Conservation (phyloP, 176 grass and related monocot genomes). For the Bolboschoenus planiculmis region DNA sequence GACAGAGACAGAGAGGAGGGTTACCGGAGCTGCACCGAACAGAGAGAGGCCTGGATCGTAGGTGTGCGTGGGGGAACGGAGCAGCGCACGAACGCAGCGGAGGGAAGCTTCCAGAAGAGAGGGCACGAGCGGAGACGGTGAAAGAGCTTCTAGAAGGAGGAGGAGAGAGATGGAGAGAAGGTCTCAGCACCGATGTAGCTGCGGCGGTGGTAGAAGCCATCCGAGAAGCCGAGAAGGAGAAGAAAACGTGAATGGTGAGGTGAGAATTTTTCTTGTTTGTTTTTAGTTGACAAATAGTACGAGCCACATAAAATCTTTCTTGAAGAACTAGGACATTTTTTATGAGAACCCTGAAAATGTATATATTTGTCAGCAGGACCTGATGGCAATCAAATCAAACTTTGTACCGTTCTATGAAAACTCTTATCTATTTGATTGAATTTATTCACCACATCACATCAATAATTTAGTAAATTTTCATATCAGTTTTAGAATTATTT, state of each 20-base stretch:
- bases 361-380: no score
- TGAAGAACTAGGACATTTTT: no score
- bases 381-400: no score
- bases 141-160: neutral
- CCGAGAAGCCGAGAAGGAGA: constrained; percentile 12
- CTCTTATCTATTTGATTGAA: no score
- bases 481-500: no score
- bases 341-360: no score
- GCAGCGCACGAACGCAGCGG: constrained; percentile 8
- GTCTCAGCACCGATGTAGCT: neutral
- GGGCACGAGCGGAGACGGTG: neutral
- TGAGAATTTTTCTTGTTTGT: neutral
- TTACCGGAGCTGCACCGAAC: constrained; percentile 52
- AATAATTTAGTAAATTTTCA: no score
- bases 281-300: neutral
- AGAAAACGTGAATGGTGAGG: neutral
- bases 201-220: constrained; percentile 40
- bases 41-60: constrained; percentile 7
- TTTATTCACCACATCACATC: no score
- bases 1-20: no score
- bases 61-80: neutral
- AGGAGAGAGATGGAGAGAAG: neutral
- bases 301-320: neutral
- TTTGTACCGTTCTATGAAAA: no score
- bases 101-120: neutral